Conservation (phyloP, 495 filamentous ascomycete genomes). For the Aspergillus nidulans region DNA sequence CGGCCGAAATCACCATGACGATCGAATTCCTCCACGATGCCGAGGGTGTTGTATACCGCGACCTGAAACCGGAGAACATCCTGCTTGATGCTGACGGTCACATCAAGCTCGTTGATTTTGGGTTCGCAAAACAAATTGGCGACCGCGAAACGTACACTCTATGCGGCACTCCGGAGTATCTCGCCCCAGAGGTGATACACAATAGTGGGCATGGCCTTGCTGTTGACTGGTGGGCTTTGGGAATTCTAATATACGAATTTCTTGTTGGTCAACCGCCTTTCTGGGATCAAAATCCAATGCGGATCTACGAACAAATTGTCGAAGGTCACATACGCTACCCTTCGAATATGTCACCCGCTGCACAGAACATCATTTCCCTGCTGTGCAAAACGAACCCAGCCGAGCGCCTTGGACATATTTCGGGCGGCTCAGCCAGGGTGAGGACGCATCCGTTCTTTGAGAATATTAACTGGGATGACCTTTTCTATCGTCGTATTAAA, state of each 20-base stretch:
- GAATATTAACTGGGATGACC: constrained; percentile 78
- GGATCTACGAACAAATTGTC: constrained; percentile 77
- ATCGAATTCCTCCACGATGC: constrained; percentile 87
- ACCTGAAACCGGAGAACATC: constrained; percentile 96
- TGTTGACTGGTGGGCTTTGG: constrained; percentile 99
- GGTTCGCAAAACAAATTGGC: constrained; percentile 74
- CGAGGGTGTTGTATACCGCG: constrained; percentile 84
- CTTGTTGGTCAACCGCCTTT: constrained; percentile 94
- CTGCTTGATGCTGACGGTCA: constrained; percentile 88
- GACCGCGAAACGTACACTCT: constrained; percentile 85
- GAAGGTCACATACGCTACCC: constrained; percentile 38
- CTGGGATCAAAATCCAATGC: constrained; percentile 93
- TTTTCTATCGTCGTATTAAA: constrained; percentile 63
- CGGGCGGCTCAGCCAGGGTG: constrained; percentile 74
- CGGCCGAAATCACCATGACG: constrained; percentile 89
- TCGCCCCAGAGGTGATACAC: constrained; percentile 94
- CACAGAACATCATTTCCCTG: constrained; percentile 76
- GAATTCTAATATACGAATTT: constrained; percentile 95
- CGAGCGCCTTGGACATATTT: constrained; percentile 82
- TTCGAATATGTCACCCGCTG: constrained; percentile 60
- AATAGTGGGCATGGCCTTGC: constrained; percentile 92
- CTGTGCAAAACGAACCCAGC: constrained; percentile 89
- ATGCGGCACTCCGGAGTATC: constrained; percentile 94
- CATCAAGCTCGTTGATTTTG: constrained; percentile 97
- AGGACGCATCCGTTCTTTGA: constrained; percentile 86